Evolutionary conservation across 2,329 filamentous ascomycete genomes (phyloP), one percentile per base, ranked within the genome.

Genomic region (Sporothrix luriei): DNA sequence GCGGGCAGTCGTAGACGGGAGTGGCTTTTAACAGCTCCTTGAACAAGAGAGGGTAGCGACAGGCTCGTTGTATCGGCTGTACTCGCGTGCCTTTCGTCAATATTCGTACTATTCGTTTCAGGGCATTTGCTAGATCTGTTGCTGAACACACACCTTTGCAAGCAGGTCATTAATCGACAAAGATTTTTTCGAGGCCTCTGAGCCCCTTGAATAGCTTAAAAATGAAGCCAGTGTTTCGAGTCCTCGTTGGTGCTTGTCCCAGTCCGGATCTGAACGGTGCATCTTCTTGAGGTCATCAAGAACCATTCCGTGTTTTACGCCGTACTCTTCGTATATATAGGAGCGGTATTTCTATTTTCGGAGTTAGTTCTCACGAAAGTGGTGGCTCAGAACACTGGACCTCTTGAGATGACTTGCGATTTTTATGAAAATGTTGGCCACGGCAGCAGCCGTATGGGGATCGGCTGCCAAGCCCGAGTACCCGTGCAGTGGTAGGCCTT

Each of bases 251-350:
- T 93, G 94, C 5, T 87, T 85, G 57, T 89, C 85, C 92, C 92
- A 97, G 66, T 90, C 85, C 29, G 88, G 88, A 74, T 92, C 85
- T 7, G 85, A 86, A 71, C 88, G 86, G 72, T 91, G 88, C 19
- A 90, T 84, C 33, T 89, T 84, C 46, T 89, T 87, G 48, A 96
- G 82, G 73, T 97, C 92, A 73, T 91, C 88, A 61, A 91, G 88
- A 83, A 97, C 91, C 73, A 93, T 84, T 74, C 96, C 92, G 78
- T 95, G 97, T 76, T 94, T 94, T 66, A 91, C 91, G 48, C 92
- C 91, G 77, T 97, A 99, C 75, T 97, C 92, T 80, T 97, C 91
- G 77, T 99, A 99, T 65, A 90, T 84, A 76, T 91, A 91, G 80
- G 98, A 95, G 0, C 89, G 88, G 71, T 87, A 86, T 81, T 96